Percentiles rank a stretch among this genome's conserved stretches.
Evolutionary conservation across 257 asterid genomes (phyloP).

Genomic region (Voacanga thouarsii): DNA sequence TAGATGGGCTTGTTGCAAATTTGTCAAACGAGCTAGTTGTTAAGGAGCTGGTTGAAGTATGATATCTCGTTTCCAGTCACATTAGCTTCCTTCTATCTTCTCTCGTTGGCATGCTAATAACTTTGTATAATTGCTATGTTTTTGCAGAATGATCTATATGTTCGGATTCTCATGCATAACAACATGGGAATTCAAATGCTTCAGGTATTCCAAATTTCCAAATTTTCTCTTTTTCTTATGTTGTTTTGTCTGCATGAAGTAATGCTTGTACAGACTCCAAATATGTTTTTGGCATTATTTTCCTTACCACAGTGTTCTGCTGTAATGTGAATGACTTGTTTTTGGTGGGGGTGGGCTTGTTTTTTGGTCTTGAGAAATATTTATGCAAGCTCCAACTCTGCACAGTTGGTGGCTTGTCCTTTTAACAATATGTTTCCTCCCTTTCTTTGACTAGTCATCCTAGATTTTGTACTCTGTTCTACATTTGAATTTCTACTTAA

Average conservation of each 20-base stretch:
- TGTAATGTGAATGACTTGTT: not conserved
- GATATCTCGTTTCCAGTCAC: conserved; percentile 11
- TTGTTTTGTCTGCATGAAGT: not conserved
- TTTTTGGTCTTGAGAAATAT: not conserved
- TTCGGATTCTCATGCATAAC: conserved; percentile 67
- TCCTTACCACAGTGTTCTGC: not conserved
- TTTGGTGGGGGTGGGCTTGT: not conserved
- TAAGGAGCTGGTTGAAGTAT: conserved; percentile 83
- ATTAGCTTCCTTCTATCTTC: conserved; percentile 2
- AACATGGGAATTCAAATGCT: conserved; percentile 59
- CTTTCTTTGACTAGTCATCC: not conserved
- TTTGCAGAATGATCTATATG: conserved; percentile 65
- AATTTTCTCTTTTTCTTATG: not conserved
- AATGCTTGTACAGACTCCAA: not conserved
- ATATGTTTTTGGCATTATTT: not conserved
- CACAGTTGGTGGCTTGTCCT: not conserved
- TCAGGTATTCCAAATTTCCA: conserved; percentile 47
- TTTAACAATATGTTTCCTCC: not conserved
- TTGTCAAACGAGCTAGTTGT: conserved; percentile 60
- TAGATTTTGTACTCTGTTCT: not conserved
- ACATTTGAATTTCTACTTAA: not conserved
- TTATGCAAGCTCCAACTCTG: not conserved
- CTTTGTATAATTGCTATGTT: conserved; percentile 16
- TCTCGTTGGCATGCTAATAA: conserved; percentile 9
- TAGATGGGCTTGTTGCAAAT: conserved; percentile 73